These are phyloP conservation scores for Carpinus fangiana DNA, from an alignment of 306 rosid species.

Conservation along the genomic window DNA sequence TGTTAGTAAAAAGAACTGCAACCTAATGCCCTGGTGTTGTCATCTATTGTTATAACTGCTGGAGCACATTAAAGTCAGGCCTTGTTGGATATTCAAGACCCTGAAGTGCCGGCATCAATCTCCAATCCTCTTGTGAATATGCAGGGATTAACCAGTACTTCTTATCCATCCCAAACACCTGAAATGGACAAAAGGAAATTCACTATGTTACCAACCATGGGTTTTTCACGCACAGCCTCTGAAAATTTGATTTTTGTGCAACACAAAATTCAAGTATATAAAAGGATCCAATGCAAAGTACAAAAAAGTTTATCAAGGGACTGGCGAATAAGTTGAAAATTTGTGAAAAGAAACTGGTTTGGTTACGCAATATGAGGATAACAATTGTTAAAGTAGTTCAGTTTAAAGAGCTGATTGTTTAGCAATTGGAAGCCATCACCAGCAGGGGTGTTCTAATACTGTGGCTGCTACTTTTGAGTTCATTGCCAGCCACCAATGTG, in stretches of 20 bases:
- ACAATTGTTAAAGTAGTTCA: background rate
- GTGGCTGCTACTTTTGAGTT: background rate
- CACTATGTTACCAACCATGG: background rate
- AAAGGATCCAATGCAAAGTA: background rate
- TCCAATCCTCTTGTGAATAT: constrained; percentile 61
- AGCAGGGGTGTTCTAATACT: background rate
- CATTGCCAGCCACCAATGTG: background rate
- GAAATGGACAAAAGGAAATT: constrained; percentile 20
- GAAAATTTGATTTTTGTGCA: background rate
- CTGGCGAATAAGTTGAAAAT: background rate
- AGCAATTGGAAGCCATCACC: background rate
- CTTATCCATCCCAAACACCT: constrained; percentile 67
- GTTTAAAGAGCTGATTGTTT: background rate
- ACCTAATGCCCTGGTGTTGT: background rate
- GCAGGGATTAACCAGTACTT: constrained; percentile 71
- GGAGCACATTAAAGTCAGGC: constrained; percentile 47
- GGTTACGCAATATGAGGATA: background rate
- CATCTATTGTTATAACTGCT: constrained; percentile 33
- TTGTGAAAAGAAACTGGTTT: background rate
- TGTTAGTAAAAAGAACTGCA: background rate
- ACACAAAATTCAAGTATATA: background rate
- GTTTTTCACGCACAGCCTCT: background rate
- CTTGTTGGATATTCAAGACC: constrained; percentile 65
- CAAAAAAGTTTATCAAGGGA: background rate
- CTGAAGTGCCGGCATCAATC: constrained; percentile 53